Evolutionary conservation across 2,329 filamentous ascomycete genomes (phyloP).

Genomic region (Chaetomiaceae sp.): DNA sequence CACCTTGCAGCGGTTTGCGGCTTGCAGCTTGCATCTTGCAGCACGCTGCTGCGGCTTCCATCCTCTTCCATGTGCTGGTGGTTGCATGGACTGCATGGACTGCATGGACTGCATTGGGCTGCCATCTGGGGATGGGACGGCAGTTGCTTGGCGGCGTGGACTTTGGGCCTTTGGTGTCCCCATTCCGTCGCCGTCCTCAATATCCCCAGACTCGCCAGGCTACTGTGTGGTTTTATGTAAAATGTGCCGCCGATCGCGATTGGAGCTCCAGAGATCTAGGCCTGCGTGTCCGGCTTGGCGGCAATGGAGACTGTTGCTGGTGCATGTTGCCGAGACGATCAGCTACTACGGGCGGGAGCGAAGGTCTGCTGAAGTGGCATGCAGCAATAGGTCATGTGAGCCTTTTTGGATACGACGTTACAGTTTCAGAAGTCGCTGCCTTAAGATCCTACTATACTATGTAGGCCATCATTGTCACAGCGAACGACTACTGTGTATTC

Average conservation of each 20-base stretch:
- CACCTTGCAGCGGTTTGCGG: neutral
- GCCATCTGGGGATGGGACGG: neutral
- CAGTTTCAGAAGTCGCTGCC: neutral
- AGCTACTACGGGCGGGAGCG: neutral
- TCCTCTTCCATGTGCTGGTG: neutral
- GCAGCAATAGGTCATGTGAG: slow-evolving; percentile 14
- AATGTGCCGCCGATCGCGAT: too few relatives aligned
- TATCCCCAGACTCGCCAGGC: neutral
- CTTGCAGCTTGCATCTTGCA: too few relatives aligned
- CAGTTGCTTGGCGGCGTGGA: neutral
- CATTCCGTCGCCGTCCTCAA: too few relatives aligned
- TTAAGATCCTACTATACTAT: too few relatives aligned
- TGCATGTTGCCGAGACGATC: slow-evolving; percentile 4
- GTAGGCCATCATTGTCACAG: too few relatives aligned
- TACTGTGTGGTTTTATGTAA: too few relatives aligned
- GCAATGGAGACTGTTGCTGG: neutral
- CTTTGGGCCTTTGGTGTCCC: neutral
- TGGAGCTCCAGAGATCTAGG: neutral
- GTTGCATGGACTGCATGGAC: neutral
- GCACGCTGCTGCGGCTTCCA: neutral
- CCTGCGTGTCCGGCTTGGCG: slow-evolving; percentile 1
- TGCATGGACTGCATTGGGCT: too few relatives aligned
- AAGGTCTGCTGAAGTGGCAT: neutral
- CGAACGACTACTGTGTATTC: too few relatives aligned
- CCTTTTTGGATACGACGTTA: slow-evolving; percentile 9